A percentile compares a stretch with the other conserved stretches of the same genome.
These are phyloP conservation scores for Monosporascus sp. DNA, from an alignment of 2,329 filamentous ascomycete species.

Conservation along the genomic window DNA sequence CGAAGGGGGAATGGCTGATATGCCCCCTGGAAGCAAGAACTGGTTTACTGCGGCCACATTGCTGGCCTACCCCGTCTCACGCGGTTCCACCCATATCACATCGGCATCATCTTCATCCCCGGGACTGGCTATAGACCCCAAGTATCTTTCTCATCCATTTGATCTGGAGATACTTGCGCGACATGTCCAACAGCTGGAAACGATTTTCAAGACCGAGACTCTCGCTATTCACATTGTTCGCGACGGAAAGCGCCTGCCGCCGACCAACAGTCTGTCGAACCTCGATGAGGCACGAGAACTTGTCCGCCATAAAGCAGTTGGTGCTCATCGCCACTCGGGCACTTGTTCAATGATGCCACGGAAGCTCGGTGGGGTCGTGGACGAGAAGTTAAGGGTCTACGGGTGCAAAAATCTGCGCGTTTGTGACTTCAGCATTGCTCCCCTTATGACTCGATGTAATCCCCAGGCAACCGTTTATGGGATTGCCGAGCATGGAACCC, in stretches of 20 bases:
- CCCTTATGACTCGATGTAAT: conserved; percentile 4
- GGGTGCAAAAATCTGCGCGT: conserved; percentile 8
- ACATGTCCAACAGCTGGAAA: conserved; percentile 1
- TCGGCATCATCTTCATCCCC: not conserved
- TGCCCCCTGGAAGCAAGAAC: too few species aligned
- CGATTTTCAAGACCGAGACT: not conserved
- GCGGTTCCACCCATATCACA: conserved; percentile 4
- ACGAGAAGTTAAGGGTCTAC: conserved; percentile 6
- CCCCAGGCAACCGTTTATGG: conserved; percentile 12
- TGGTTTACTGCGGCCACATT: not conserved
- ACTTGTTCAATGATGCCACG: conserved; percentile 10
- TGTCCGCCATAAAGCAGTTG: not conserved
- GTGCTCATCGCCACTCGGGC: conserved; percentile 5
- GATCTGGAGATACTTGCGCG: conserved; percentile 5
- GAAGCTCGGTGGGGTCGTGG: conserved; percentile 10
- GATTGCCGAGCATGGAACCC: conserved; percentile 8
- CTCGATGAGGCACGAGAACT: not conserved
- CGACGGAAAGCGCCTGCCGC: too few species aligned
- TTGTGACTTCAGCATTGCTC: conserved; percentile 10
- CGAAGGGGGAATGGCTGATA: too few species aligned
- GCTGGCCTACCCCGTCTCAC: conserved; percentile 6
- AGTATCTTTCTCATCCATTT: conserved; percentile 1
- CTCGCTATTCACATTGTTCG: not conserved
- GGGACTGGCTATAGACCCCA: not conserved
- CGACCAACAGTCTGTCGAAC: not conserved